Percentiles rank a stretch among this genome's conserved stretches.
Conservation (phyloP, 192 early-diverging fungal species). For the Backusella circina region DNA sequence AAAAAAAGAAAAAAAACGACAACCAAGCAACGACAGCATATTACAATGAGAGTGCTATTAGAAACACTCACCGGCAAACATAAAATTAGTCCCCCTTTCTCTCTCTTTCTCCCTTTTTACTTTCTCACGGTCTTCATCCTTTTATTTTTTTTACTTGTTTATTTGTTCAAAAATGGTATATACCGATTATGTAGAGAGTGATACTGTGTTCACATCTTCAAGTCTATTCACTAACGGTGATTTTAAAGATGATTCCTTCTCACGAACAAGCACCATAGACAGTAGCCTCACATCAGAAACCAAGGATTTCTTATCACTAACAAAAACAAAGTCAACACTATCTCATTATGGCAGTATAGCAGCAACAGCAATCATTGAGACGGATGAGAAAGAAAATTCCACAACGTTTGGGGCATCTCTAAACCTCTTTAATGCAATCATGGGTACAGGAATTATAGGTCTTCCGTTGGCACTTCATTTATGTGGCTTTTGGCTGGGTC, state of each 20-base stretch:
- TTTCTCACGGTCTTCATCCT: neutral
- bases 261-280: neutral
- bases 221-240: neutral
- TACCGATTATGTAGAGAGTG: neutral
- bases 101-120: neutral
- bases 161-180: neutral
- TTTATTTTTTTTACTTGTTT: neutral
- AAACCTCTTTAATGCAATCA: slow-evolving; percentile 65
- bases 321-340: neutral
- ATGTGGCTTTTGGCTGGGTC: slow-evolving; percentile 59
- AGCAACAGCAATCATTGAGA: neutral
- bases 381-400: neutral
- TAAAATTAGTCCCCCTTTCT: neutral
- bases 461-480: slow-evolving; percentile 59
- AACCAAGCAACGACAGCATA: too few relatives aligned
- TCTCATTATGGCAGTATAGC: neutral
- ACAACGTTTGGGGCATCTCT: slow-evolving; percentile 26
- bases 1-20: too few relatives aligned
- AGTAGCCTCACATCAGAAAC: neutral
- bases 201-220: neutral
- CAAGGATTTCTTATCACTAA: neutral
- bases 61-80: too few relatives aligned
- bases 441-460: slow-evolving; percentile 66
- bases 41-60: too few relatives aligned
- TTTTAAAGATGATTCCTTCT: neutral